Base-by-base conservation (phyloP, 2,329 filamentous ascomycete genomes). In the Penicillium nordicum region DNA sequence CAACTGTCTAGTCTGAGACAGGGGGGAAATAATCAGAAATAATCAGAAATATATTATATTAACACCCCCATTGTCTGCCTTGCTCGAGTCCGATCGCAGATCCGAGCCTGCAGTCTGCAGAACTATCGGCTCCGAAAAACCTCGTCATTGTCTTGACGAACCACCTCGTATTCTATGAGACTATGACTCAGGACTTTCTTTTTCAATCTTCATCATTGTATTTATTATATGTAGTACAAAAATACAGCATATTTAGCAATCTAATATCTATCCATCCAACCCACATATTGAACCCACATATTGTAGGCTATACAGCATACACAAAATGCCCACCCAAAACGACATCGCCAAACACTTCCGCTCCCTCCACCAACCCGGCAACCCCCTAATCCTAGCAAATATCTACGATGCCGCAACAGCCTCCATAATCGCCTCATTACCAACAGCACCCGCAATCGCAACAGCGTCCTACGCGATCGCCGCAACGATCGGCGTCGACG, bases 381-480 rank as follows among this genome's bases (percentile, higher is more conserved):
- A 73, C 0, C 83, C 84, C 12, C 57, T 86, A 36, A 58, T 85
- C 41, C 71, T 86, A 6, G 74, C 81, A 11, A 86, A 86, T 62
- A 72, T 84, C 59, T 84, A 80, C 75, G 82, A 86, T 63, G 70
- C 75, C 29, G 67, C 78, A 21, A 79, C 82, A 4, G 79, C 83
- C 37, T 67, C 69, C 14, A 64, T 76, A 1, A 68, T 84, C 46
- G 69, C 76, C 8, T 72, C 76, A 0, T 72, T 60, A 10, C 57
- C 63, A 18, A 49, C 60, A 9, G 57, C 73, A 40, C 58, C 72
- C 63, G 73, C 81, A 67, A 62, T 83, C 2, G 81, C 80, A 9
- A 82, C 80, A 3, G 79, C 77, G 6, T 81, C 78, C 16, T 83
- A 75, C 67, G 79, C 80, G 21, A 73, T 84, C 27, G 82, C 81